Base-by-base conservation (phyloP, 305 asterid species). In the Solanum hybrid region DNA sequence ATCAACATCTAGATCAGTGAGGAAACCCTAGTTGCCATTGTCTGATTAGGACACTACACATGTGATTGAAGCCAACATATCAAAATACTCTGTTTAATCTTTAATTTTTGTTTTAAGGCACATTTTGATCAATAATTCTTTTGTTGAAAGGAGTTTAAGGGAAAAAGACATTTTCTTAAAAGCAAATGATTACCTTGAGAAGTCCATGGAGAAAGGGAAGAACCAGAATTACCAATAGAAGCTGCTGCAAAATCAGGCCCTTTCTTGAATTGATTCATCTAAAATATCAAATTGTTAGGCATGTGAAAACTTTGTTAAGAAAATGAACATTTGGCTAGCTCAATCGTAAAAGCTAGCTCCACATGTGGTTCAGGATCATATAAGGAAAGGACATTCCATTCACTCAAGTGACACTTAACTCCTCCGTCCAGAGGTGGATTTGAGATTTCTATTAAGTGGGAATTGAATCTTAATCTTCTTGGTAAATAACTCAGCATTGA, bases 161-260 rank as follows among this genome's bases (percentile, higher is more conserved):
- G 22, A 15, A 45, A 45, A 45, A 14, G 7, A 5, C 22, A 45
- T 45, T 45, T 45, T 45, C 8, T 45, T 77, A 87, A 27, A 81
- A 86, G 12, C 89, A 35, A 38, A 60, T 12, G 72, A 32, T 80
- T 66, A 92, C 93, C 93, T 89, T 90, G 89, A 13, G 93, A 91
- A 40, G 94, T 89, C 92, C 94, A 91, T 10, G 92, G 94, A 79
- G 89, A 77, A 7, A 38, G 29, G 40, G 82, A 31, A 32, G 94
- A 92, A 78, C 94, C 95, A 38, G 95, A 40, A 42, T 92, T 73
- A 26, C 93, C 93, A 35, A 94, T 92, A 5, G 96, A 93, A 13
- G 95, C 90, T 45, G 92, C 90, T 1, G 96, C 91, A 85, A 93
- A 95, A 89, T 94, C 95, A 38, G 97, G 95, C 45, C 94, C 95